Conservation (phyloP, 2,329 filamentous ascomycete species). For the Sclerotiophoma versabilis region DNA sequence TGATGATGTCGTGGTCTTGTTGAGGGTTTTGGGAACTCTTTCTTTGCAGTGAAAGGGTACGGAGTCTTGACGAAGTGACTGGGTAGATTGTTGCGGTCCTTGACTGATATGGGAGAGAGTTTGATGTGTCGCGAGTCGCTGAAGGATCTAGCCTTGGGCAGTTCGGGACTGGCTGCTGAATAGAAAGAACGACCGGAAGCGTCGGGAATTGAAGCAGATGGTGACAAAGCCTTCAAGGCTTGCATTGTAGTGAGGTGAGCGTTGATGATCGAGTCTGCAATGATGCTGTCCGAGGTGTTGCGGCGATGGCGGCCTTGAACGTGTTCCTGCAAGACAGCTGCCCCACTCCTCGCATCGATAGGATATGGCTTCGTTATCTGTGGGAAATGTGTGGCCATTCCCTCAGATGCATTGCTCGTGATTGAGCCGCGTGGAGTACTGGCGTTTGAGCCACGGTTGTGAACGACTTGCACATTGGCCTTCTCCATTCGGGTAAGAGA, state of each 20-base stretch:
- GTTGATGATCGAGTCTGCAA: conserved; percentile 41
- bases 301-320: conserved; percentile 22
- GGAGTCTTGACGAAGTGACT: conserved; percentile 38
- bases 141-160: conserved; percentile 23
- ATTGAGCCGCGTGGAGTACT: conserved; percentile 30
- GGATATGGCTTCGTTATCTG: conserved; percentile 15
- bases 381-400: conserved; percentile 5
- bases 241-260: conserved; percentile 40
- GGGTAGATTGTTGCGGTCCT: conserved; percentile 28
- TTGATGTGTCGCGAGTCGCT: conserved; percentile 28
- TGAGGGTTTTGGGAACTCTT: conserved; percentile 35
- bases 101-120: conserved; percentile 23
- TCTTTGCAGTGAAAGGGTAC: conserved; percentile 36
- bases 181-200: conserved; percentile 17
- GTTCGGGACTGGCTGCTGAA: conserved; percentile 5
- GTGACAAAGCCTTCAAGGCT: conserved; percentile 33
- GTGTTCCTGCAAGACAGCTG: not conserved
- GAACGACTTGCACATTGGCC: conserved; percentile 30
- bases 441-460: conserved; percentile 26
- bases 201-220: conserved; percentile 19
- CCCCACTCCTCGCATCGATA: conserved; percentile 1
- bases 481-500: conserved; percentile 33
- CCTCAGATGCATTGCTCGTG: conserved; percentile 18
- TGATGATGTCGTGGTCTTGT: conserved; percentile 24
- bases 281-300: conserved; percentile 34